A percentile compares a stretch with the other conserved stretches of the same genome.
phyloP scores from a whole-genome alignment of 2,329 filamentous ascomycete genomes.

The Neofusicoccum sp. region DNA sequence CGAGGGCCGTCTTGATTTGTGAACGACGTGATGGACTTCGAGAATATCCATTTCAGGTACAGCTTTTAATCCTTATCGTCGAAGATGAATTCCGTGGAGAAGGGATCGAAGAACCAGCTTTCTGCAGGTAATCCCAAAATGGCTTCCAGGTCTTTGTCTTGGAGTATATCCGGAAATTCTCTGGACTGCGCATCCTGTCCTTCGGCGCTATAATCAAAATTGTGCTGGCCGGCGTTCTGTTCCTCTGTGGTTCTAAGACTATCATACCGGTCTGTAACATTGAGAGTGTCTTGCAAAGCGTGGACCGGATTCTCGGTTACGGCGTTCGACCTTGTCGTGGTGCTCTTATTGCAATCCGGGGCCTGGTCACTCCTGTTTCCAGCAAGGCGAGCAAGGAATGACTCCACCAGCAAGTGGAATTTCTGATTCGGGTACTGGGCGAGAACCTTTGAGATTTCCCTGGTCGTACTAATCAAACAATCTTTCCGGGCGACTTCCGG shows the following conservation, averaged over 20 bases:
- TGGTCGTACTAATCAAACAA: neutral
- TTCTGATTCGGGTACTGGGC: neutral
- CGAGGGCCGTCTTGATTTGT: too few species aligned
- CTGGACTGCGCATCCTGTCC: too few species aligned
- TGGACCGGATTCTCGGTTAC: too few species aligned
- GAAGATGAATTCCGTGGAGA: neutral
- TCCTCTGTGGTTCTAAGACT: neutral
- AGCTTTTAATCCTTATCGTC: neutral
- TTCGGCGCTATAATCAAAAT: too few species aligned
- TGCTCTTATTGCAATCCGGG: neutral
- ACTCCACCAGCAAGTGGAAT: neutral
- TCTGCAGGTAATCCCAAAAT: neutral
- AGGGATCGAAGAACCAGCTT: constrained; percentile 4
- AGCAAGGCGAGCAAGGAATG: neutral
- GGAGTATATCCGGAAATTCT: neutral
- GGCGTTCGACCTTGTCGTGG: neutral
- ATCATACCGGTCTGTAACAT: too few species aligned
- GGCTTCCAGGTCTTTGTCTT: neutral
- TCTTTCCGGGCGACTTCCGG: neutral
- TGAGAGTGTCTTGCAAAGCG: too few species aligned
- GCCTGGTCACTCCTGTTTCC: neutral
- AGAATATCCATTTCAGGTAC: too few species aligned
- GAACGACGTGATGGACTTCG: too few species aligned
- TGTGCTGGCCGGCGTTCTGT: neutral
- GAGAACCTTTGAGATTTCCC: neutral